Evolutionary conservation across 768 basidiomycete species (phyloP).

Genomic region (Tephrocybe sp.): DNA sequence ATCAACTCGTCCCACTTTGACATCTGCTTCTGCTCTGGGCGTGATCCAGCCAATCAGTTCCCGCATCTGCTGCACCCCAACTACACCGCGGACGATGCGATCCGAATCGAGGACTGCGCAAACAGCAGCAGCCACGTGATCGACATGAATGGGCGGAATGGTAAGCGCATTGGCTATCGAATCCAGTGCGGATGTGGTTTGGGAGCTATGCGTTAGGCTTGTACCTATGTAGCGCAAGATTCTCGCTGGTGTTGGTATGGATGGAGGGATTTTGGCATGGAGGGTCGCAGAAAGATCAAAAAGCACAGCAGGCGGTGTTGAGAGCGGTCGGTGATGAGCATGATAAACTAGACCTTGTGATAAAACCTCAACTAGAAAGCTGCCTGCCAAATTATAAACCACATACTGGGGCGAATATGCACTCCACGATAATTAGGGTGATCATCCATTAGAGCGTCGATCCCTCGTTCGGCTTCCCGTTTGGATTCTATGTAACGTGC

Average conservation of each 20-base stretch:
- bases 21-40: neutral
- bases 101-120: conserved; percentile 56
- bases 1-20: conserved; percentile 4
- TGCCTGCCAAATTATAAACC: conserved; percentile 2
- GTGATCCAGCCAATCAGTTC: conserved; percentile 66
- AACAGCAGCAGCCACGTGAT: conserved; percentile 87
- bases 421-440: conserved; percentile 59
- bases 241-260: conserved; percentile 62
- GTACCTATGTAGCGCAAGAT: conserved; percentile 54
- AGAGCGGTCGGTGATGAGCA: conserved; percentile 87
- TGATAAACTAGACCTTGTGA: conserved; percentile 89
- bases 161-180: conserved; percentile 76
- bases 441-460: conserved; percentile 49
- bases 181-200: conserved; percentile 43
- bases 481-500: conserved; percentile 91
- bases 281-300: conserved; percentile 77
- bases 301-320: conserved; percentile 79
- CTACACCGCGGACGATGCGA: conserved; percentile 55
- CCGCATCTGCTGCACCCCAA: conserved; percentile 73
- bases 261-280: conserved; percentile 56
- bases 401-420: conserved; percentile 87
- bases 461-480: conserved; percentile 78
- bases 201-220: conserved; percentile 26
- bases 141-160: conserved; percentile 93
- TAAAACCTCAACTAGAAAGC: neutral